These are phyloP conservation scores for Exophiala sideris DNA, from an alignment of 2,329 filamentous ascomycete genomes.

Conservation along the genomic window DNA sequence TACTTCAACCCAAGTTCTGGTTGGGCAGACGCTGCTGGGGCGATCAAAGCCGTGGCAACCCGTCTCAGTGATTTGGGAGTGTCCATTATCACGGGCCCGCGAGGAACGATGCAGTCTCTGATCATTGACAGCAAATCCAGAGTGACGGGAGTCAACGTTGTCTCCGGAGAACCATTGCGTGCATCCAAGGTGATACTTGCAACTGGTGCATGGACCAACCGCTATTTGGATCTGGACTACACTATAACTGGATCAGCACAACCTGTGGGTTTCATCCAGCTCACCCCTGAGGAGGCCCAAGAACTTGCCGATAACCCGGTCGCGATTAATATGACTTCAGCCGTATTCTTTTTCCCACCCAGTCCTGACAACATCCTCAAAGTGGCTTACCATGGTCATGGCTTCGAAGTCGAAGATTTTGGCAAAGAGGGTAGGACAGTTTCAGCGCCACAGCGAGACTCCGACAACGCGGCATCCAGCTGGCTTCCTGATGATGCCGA, in stretches of 20 bases:
- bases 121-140: slow-evolving; percentile 20
- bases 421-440: no score
- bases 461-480: neutral
- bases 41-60: slow-evolving; percentile 6
- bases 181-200: slow-evolving; percentile 57
- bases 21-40: slow-evolving; percentile 42
- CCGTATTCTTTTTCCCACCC: slow-evolving; percentile 55
- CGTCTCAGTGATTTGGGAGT: neutral
- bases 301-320: slow-evolving; percentile 65
- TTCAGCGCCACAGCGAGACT: no score
- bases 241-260: slow-evolving; percentile 74
- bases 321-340: slow-evolving; percentile 43
- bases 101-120: slow-evolving; percentile 24
- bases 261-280: slow-evolving; percentile 70
- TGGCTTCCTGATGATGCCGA: slow-evolving; percentile 24
- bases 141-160: slow-evolving; percentile 2
- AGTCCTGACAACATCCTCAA: slow-evolving; percentile 55
- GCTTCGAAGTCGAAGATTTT: slow-evolving; percentile 44
- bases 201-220: slow-evolving; percentile 82
- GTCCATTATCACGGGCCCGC: slow-evolving; percentile 3
- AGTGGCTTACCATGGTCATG: slow-evolving; percentile 65
- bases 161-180: neutral
- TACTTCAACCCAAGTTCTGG: slow-evolving; percentile 45
- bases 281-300: slow-evolving; percentile 69
- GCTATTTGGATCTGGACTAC: slow-evolving; percentile 72